Evolutionary conservation across 1,139 yeast genomes (phyloP).

Genomic region (Sugiyamaella pinicola): DNA sequence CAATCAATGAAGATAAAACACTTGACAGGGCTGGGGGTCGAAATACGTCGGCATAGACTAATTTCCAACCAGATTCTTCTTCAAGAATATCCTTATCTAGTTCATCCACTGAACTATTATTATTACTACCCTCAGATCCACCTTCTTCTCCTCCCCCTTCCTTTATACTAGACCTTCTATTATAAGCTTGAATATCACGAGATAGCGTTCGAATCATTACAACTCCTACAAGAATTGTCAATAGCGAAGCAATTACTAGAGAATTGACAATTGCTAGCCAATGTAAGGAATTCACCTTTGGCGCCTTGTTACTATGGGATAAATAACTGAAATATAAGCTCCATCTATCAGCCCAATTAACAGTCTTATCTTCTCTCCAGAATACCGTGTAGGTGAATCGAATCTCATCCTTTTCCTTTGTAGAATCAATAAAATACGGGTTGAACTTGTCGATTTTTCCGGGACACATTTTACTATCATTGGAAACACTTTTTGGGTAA

Average conservation of each 20-base stretch:
- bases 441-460: constrained; percentile 31
- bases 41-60: constrained; percentile 57
- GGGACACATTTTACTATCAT: constrained; percentile 39
- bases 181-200: constrained; percentile 48
- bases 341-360: constrained; percentile 76
- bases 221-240: constrained; percentile 64
- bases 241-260: constrained; percentile 57
- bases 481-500: constrained; percentile 78
- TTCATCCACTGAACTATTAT: constrained; percentile 29
- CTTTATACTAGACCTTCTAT: constrained; percentile 22
- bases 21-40: constrained; percentile 53
- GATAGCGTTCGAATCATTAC: constrained; percentile 55
- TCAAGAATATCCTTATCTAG: constrained; percentile 36
- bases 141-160: constrained; percentile 6
- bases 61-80: constrained; percentile 55
- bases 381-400: constrained; percentile 86
- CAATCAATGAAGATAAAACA: constrained; percentile 58
- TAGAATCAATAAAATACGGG: constrained; percentile 36
- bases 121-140: neutral
- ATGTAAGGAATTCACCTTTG: constrained; percentile 47
- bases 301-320: constrained; percentile 15
- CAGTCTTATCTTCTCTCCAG: constrained; percentile 79
- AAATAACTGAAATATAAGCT: constrained; percentile 60
- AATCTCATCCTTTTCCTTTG: constrained; percentile 44
- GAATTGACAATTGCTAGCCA: constrained; percentile 74